Evolutionary conservation across 2,329 filamentous ascomycete species (phyloP).

Genomic region (Fusarium sp.): DNA sequence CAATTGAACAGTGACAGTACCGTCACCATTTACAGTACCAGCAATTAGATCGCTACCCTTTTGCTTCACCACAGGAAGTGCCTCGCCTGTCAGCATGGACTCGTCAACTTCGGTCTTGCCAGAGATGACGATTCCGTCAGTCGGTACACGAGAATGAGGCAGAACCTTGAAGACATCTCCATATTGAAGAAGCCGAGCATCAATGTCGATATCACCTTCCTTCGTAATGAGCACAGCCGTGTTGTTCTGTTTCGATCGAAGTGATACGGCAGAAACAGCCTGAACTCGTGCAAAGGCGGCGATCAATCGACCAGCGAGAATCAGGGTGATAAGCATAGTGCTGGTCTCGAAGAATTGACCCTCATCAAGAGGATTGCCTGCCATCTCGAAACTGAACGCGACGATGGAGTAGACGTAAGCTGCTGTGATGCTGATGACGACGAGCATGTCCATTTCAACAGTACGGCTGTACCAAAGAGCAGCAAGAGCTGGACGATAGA

Average conservation of each 20-base stretch:
- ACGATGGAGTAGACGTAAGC: constrained; percentile 63
- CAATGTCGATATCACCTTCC: constrained; percentile 56
- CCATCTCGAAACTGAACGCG: constrained; percentile 52
- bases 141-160: constrained; percentile 64
- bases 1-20: constrained; percentile 60
- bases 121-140: constrained; percentile 65
- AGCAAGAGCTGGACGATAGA: constrained; percentile 61
- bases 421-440: constrained; percentile 64
- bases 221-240: constrained; percentile 58
- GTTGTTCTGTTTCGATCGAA: constrained; percentile 58
- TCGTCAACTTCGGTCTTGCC: constrained; percentile 71
- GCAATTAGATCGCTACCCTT: constrained; percentile 13
- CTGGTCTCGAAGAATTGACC: constrained; percentile 51
- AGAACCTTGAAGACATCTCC: constrained; percentile 65
- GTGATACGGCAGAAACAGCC: constrained; percentile 52
- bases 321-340: constrained; percentile 55
- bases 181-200: constrained; percentile 66
- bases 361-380: constrained; percentile 42
- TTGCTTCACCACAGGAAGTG: neutral
- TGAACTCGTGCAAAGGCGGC: constrained; percentile 52
- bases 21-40: constrained; percentile 51
- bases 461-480: constrained; percentile 57
- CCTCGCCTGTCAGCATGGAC: constrained; percentile 61
- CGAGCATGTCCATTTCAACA: constrained; percentile 67
- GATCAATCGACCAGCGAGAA: constrained; percentile 52